These are phyloP conservation scores for Rossbeevera mucosa DNA, from an alignment of 768 basidiomycete species.

Conservation along the genomic window DNA sequence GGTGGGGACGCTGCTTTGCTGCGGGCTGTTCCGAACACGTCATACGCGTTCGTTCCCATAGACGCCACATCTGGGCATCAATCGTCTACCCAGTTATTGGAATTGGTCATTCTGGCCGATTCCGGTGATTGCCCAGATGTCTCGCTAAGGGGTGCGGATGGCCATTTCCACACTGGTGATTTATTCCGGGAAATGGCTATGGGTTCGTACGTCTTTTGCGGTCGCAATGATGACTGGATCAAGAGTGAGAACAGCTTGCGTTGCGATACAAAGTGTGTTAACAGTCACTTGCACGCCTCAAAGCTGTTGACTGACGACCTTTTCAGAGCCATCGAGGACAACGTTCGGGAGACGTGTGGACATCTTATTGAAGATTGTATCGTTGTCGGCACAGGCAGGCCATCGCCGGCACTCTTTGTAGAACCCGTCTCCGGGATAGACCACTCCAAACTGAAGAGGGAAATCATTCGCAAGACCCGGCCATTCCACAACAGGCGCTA, in stretches of 20 bases:
- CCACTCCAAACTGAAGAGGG: conserved; percentile 57
- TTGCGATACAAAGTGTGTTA: conserved; percentile 64
- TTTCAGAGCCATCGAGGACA: conserved; percentile 69
- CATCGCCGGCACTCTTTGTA: conserved; percentile 72
- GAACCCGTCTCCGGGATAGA: conserved; percentile 56
- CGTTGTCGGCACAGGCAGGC: conserved; percentile 72
- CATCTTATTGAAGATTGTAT: conserved; percentile 67
- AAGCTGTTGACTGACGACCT: conserved; percentile 5
- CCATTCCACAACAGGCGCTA: conserved; percentile 73
- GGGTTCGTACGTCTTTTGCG: conserved; percentile 60
- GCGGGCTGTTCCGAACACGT: conserved; percentile 54
- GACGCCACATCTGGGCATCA: conserved; percentile 44
- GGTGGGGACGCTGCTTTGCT: conserved; percentile 51
- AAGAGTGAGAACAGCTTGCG: conserved; percentile 75
- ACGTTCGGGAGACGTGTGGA: conserved; percentile 60
- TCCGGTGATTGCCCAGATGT: conserved; percentile 66
- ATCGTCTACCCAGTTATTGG: conserved; percentile 53
- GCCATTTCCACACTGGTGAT: conserved; percentile 77
- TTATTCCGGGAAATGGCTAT: conserved; percentile 63
- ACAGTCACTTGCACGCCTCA: not conserved
- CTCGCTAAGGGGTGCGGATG: conserved; percentile 56
- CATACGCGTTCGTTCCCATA: conserved; percentile 64
- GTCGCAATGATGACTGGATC: conserved; percentile 83
- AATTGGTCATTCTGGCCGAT: conserved; percentile 63
- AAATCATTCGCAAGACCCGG: conserved; percentile 67